phyloP scores from a whole-genome alignment of 768 basidiomycete genomes.

The Termitomyces sp. region DNA sequence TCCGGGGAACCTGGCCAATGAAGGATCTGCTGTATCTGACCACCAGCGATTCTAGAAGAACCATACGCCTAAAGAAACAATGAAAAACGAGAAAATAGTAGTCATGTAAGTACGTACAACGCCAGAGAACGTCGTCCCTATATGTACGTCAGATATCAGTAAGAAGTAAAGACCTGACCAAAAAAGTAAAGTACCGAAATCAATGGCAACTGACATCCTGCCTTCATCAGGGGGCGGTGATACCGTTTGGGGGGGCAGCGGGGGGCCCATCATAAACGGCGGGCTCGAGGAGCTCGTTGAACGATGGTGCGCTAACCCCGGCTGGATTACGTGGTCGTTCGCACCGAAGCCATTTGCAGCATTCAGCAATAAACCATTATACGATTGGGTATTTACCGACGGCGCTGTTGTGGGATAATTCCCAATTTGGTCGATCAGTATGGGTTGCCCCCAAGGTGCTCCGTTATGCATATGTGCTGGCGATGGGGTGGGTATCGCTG shows the following conservation, averaged over 20 bases:
- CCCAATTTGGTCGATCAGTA: slow-evolving; percentile 28
- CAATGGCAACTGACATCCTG: slow-evolving; percentile 78
- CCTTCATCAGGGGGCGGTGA: slow-evolving; percentile 48
- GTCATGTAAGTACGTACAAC: slow-evolving; percentile 48
- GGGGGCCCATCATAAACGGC: slow-evolving; percentile 16
- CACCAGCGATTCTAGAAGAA: slow-evolving; percentile 75
- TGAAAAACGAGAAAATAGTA: slow-evolving; percentile 2
- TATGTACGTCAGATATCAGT: slow-evolving; percentile 1
- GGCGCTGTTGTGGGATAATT: slow-evolving; percentile 14
- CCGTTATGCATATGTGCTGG: slow-evolving; percentile 15
- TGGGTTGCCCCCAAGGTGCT: slow-evolving; percentile 27
- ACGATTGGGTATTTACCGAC: slow-evolving; percentile 4
- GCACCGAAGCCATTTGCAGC: slow-evolving; percentile 15
- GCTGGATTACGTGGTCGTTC: slow-evolving; percentile 24
- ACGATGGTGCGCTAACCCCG: slow-evolving; percentile 23
- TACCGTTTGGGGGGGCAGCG: slow-evolving; percentile 18
- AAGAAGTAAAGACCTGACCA: not conserved
- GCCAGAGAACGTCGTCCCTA: slow-evolving; percentile 85
- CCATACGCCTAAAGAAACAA: slow-evolving; percentile 61
- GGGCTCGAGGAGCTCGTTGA: slow-evolving; percentile 15
- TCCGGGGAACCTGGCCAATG: slow-evolving; percentile 84
- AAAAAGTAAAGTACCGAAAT: slow-evolving; percentile 55
- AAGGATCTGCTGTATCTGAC: slow-evolving; percentile 78
- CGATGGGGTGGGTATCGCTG: slow-evolving; percentile 29
- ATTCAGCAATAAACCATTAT: slow-evolving; percentile 21